Evolutionary conservation across 768 basidiomycete genomes (phyloP).

Genomic region (Collybiopsis confluens): DNA sequence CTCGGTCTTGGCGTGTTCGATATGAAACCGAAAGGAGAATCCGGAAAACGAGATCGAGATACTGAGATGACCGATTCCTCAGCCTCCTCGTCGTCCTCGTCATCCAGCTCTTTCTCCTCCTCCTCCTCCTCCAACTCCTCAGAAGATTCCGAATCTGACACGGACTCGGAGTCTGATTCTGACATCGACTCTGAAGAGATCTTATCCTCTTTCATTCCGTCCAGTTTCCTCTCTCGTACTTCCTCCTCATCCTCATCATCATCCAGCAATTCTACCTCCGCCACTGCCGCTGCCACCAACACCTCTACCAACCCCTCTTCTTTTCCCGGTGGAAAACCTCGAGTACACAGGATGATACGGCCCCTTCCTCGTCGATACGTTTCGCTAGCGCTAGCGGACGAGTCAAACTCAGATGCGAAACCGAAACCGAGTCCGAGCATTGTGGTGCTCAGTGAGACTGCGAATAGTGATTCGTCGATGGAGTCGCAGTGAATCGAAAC

Average conservation of each 20-base stretch:
- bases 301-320: no score
- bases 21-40: background rate
- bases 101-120: background rate
- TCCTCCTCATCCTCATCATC: background rate
- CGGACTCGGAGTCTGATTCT: constrained; percentile 2
- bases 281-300: no score
- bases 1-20: constrained; percentile 7
- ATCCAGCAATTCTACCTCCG: background rate
- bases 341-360: constrained; percentile 1
- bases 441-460: background rate
- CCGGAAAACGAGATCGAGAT: background rate
- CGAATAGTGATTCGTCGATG: background rate
- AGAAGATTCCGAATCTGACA: constrained; percentile 1
- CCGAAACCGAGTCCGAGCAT: constrained; percentile 2
- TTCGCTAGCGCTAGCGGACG: background rate
- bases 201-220: constrained; percentile 5
- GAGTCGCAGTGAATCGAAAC: background rate
- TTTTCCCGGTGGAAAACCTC: background rate
- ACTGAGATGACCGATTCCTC: constrained; percentile 5
- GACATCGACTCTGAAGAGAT: constrained; percentile 8
- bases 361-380: background rate
- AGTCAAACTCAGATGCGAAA: no score
- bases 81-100: background rate
- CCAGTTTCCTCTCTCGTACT: constrained; percentile 2
- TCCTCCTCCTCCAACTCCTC: background rate